These are phyloP conservation scores for Cladobotryum mycophilum DNA, from an alignment of 2,329 filamentous ascomycete genomes.

Conservation along the genomic window DNA sequence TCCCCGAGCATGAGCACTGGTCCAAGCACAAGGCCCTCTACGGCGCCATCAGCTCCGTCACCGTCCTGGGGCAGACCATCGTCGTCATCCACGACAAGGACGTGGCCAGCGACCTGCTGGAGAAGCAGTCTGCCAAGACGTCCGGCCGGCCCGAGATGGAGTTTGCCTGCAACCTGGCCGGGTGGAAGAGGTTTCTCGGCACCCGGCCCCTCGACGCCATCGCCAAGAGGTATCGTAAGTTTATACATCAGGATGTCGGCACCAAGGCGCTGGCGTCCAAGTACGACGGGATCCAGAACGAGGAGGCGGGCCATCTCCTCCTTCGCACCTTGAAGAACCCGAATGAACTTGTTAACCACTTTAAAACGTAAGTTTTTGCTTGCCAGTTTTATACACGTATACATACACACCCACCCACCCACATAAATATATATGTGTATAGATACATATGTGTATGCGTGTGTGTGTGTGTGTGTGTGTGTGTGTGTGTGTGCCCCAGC, in stretches of 20 bases:
- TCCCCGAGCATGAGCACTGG: constrained; percentile 27
- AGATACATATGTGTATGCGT: too few species aligned
- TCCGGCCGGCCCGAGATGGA: constrained; percentile 1
- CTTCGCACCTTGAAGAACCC: constrained; percentile 5
- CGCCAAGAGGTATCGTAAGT: background rate
- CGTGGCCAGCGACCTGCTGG: constrained; percentile 28
- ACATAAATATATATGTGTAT: too few species aligned
- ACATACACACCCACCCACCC: too few species aligned
- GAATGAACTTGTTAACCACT: background rate
- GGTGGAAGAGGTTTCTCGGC: background rate
- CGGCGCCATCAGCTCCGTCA: constrained; percentile 19
- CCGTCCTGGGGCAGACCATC: constrained; percentile 25
- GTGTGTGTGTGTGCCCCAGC: too few species aligned
- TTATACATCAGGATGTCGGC: background rate
- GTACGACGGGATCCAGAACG: constrained; percentile 7
- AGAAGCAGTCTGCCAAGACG: constrained; percentile 24
- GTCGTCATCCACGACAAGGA: constrained; percentile 32
- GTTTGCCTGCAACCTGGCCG: background rate
- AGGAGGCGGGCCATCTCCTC: constrained; percentile 9
- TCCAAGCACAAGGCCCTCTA: constrained; percentile 26
- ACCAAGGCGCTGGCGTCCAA: background rate
- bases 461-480: too few species aligned
- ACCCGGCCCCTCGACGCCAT: background rate
- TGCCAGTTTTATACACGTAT: too few species aligned
- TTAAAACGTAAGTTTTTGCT: constrained; percentile 8